Evolutionary conservation across 371 early-diverging fungal species (phyloP), one percentile per base, ranked within the genome.

Genomic region (Syncephalastrum sp.): DNA sequence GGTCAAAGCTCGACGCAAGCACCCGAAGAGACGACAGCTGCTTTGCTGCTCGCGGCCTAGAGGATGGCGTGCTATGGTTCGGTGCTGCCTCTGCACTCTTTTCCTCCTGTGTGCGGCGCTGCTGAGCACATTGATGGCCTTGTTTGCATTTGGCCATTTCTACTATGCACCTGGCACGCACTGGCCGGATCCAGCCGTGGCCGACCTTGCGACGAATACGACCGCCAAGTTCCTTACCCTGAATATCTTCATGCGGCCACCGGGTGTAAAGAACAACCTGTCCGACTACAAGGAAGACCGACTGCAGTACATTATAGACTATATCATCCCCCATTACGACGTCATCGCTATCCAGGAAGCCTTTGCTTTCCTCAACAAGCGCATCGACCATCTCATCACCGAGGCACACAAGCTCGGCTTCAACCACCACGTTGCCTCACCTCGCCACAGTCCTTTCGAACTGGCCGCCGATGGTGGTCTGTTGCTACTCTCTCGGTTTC

Each of bases 221-320:
- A 64, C 68, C 13, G 72, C 89, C 15, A 79, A 87, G 8, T 63
- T 93, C 42, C 73, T 95, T 33, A 86, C 90, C 42, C 83, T 87
- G 58, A 93, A 93, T 73, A 78, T 94, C 53, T 90, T 91, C 60
- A 82, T 92, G 81, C 83, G 94, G n/a, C 93, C 93, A 13, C 95
- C 95, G 0, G 81, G 84, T 6, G 78, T 94, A 56, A 83, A 86
- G 47, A 89, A 82, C 61, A 85, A 88, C 67, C 77, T 75, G 56
- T 84, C 85, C 38, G 95, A 94, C 70, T 86, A 84, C 71, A 94
- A 95, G 65, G 83, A 89, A 45, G 85, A 72, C 16, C 79, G 94
- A 19, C 64, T 93, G 51, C 76, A 76, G 25, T 82, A 83, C 44
- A 84, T 94, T 61, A 82, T 85, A 42, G 66, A 79, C 29, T 68